Conservation (phyloP, 345 rosid genomes). For the Luvunga scandens region DNA sequence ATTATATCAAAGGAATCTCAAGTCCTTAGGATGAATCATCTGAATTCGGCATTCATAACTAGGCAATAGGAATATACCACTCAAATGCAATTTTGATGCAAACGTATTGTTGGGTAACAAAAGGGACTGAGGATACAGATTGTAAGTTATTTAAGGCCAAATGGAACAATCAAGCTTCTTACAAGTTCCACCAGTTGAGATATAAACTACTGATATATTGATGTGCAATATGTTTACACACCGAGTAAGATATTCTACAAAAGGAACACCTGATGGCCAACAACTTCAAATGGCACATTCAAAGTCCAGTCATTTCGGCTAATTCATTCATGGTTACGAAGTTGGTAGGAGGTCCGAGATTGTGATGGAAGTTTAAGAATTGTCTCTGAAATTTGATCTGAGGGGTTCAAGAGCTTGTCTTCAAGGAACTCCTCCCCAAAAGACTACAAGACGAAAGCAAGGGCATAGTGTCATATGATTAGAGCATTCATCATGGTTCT, state of each 20-base stretch:
- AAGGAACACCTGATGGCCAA: background rate
- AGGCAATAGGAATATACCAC: background rate
- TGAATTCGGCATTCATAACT: background rate
- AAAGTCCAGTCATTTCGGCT: background rate
- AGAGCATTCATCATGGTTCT: background rate
- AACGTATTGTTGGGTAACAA: background rate
- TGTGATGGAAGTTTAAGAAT: slow-evolving; percentile 1
- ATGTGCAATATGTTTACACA: background rate
- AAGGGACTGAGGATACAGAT: background rate
- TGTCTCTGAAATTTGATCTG: background rate
- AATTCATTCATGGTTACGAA: background rate
- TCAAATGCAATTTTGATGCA: background rate
- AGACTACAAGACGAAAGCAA: background rate
- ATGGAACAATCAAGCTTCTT: slow-evolving; percentile 6
- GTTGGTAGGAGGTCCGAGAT: background rate
- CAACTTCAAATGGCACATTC: background rate
- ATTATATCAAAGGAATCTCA: too few species aligned
- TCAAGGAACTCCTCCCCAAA: slow-evolving; percentile 1
- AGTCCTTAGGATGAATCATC: background rate
- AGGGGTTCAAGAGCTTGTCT: background rate
- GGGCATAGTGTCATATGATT: background rate
- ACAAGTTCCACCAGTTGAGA: background rate
- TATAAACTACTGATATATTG: background rate
- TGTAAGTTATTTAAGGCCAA: background rate
- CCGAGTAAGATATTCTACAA: background rate